Percentiles rank a stretch among this genome's conserved stretches.
Evolutionary conservation across 106 monocot genomes (phyloP).

Genomic region (Chionographis japonica): DNA sequence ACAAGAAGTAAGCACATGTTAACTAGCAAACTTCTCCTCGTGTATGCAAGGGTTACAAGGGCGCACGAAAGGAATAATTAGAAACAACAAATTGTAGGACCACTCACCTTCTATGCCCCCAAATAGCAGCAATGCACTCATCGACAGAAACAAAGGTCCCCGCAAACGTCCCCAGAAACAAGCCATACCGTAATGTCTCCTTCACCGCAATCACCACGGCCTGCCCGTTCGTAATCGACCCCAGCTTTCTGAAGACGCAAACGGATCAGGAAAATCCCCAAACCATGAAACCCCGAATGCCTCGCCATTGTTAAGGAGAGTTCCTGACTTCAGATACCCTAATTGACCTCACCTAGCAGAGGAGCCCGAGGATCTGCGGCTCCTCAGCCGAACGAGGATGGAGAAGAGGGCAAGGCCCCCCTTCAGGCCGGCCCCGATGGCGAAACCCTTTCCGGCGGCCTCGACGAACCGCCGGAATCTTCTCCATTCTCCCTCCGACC

Average conservation of each 20-base stretch:
- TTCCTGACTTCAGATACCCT: no score
- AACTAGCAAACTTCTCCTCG: no score
- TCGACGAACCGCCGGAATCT: conserved; percentile 55
- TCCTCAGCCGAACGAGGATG: conserved; percentile 65
- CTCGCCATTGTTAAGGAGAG: no score
- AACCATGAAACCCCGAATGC: no score
- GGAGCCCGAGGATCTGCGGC: conserved; percentile 44
- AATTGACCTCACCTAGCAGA: conserved; percentile 8
- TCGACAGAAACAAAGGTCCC: conserved; percentile 91
- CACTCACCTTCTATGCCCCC: conserved; percentile 61
- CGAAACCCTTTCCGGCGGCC: conserved; percentile 87
- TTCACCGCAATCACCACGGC: conserved; percentile 56
- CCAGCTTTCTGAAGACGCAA: conserved; percentile 34
- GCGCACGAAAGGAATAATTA: background rate
- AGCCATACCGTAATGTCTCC: conserved; percentile 84
- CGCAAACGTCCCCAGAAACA: conserved; percentile 87
- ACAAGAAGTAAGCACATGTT: no score
- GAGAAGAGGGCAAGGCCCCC: conserved; percentile 92
- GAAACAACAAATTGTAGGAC: background rate
- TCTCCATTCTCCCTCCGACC: conserved; percentile 33
- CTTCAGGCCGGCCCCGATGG: conserved; percentile 87
- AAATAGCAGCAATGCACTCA: conserved; percentile 66
- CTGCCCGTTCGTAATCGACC: conserved; percentile 67
- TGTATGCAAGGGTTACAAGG: no score
- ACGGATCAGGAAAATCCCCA: no score